phyloP scores from a whole-genome alignment of 2,329 filamentous ascomycete species.

The Cladosporium sp. region DNA sequence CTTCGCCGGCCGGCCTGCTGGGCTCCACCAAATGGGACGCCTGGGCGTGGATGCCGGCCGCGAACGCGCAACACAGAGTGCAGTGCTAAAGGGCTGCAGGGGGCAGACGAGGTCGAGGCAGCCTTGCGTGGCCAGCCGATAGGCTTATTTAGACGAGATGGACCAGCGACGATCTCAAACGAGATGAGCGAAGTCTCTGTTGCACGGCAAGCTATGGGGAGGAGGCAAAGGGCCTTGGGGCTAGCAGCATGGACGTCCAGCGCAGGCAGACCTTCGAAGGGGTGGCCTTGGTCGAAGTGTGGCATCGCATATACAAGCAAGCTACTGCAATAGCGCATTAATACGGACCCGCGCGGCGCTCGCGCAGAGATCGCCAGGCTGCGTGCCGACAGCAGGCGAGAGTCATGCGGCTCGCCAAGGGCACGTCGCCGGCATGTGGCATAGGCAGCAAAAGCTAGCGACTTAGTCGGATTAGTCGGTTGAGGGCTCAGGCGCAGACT shows the following conservation, averaged over 20 bases:
- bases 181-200: not conserved
- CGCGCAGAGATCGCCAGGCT: slow-evolving; percentile 2
- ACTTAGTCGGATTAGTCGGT: not conserved
- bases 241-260: no score
- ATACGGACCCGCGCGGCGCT: not conserved
- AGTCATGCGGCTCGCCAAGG: slow-evolving; percentile 1
- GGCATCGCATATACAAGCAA: not conserved
- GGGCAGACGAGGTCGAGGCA: not conserved
- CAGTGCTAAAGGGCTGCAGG: not conserved
- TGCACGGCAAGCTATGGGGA: no score
- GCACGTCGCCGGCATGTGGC: slow-evolving; percentile 8
- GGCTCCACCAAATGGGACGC: slow-evolving; percentile 2
- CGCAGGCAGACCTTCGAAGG: no score
- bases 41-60: not conserved
- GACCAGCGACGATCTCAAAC: not conserved
- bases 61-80: not conserved
- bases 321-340: not conserved
- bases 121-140: not conserved
- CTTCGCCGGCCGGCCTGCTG: not conserved
- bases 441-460: not conserved
- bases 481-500: not conserved
- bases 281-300: no score
- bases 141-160: not conserved
- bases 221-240: not conserved
- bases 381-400: not conserved